Percentiles rank a stretch among this genome's conserved stretches.
These are phyloP conservation scores for Echites panduratus DNA, from an alignment of 257 asterid species.

Conservation along the genomic window DNA sequence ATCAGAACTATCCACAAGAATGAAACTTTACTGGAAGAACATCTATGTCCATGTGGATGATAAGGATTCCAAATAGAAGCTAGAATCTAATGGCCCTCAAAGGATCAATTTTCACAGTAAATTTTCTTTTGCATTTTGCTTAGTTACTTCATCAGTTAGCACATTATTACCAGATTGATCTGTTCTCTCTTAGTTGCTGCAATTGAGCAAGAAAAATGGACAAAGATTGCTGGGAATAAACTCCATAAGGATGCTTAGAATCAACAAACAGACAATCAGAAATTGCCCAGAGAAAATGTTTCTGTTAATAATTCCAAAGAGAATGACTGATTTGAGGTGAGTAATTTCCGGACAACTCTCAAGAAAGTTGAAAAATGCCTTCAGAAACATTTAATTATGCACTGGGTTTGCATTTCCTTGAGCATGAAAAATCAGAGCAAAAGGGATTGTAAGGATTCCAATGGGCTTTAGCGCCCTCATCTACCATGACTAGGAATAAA, in stretches of 20 bases:
- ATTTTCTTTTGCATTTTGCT: not conserved
- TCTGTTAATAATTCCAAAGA: not conserved
- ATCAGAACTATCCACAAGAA: constrained; percentile 21
- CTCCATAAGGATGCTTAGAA: not conserved
- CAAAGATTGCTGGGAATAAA: not conserved
- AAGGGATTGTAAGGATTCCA: too few relatives aligned
- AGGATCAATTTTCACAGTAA: constrained; percentile 9
- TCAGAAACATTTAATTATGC: too few relatives aligned
- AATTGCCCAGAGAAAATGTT: not conserved
- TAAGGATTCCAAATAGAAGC: constrained; percentile 44
- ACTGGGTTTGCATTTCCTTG: too few relatives aligned
- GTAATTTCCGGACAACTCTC: not conserved
- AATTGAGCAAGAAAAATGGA: not conserved
- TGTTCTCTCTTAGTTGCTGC: not conserved
- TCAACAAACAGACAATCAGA: not conserved
- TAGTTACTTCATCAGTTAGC: not conserved
- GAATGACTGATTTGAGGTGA: not conserved
- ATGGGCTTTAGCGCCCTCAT: too few relatives aligned
- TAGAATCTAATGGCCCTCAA: constrained; percentile 15
- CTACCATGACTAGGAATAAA: too few relatives aligned
- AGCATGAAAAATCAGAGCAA: too few relatives aligned
- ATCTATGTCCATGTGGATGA: constrained; percentile 28
- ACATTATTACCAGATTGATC: not conserved
- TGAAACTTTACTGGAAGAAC: constrained; percentile 21
- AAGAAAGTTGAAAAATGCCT: not conserved